phyloP scores from a whole-genome alignment of 2,329 filamentous ascomycete species.

The Periconia sp. region DNA sequence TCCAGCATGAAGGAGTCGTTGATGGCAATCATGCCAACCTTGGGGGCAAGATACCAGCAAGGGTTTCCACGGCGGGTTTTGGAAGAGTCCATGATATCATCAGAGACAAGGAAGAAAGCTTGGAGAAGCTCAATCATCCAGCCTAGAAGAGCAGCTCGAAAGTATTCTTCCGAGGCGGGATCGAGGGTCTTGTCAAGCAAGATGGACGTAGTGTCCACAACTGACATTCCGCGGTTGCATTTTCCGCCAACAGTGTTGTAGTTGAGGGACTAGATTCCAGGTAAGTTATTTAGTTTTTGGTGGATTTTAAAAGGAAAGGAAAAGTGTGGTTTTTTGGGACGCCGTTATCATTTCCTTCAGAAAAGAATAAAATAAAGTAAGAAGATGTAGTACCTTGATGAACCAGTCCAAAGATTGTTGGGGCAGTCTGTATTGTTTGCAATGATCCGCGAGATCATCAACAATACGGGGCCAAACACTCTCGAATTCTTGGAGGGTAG shows the following conservation, averaged over 20 bases:
- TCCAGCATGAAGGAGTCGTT: conserved; percentile 98
- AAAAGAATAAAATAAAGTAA: background rate
- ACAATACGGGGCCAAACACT: conserved; percentile 84
- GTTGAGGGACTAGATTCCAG: conserved; percentile 67
- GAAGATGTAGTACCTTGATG: conserved; percentile 61
- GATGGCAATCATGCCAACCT: conserved; percentile 94
- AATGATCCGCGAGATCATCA: conserved; percentile 77
- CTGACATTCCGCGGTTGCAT: conserved; percentile 98
- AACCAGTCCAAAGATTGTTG: conserved; percentile 82
- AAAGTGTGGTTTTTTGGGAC: too few relatives aligned
- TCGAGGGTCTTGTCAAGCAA: conserved; percentile 72
- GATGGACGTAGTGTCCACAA: conserved; percentile 84
- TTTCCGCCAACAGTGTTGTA: conserved; percentile 91
- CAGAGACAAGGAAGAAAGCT: conserved; percentile 97
- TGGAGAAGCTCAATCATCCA: conserved; percentile 99
- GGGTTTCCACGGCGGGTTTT: conserved; percentile 92
- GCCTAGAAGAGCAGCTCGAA: conserved; percentile 82
- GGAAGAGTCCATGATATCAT: conserved; percentile 97
- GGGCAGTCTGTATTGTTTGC: conserved; percentile 80
- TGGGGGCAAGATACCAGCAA: conserved; percentile 92
- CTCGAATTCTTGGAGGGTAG: conserved; percentile 85
- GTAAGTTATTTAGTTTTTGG: conserved; percentile 16
- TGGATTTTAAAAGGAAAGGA: conserved; percentile 1
- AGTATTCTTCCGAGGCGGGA: conserved; percentile 73
- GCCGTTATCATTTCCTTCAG: background rate